Conservation (phyloP, 129 eudicot species). For the Chrysanthemum lavandulifolium region DNA sequence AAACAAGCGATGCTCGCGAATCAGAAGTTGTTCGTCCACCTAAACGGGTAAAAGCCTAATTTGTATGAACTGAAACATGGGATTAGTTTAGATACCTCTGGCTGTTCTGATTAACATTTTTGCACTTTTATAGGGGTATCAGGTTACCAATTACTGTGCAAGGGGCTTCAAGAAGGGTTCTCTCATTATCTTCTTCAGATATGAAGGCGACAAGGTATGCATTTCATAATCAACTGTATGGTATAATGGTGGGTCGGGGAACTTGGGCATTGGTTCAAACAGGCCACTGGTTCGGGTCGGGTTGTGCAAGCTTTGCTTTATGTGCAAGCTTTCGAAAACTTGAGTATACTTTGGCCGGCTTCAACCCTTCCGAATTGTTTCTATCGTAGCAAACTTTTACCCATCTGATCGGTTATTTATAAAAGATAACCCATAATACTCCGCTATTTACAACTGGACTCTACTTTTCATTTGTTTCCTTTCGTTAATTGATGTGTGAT, state of each 20-base stretch:
- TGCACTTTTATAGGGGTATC: constrained; percentile 31
- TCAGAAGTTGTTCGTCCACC: constrained; percentile 44
- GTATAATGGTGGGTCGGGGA: constrained; percentile 3
- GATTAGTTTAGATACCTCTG: constrained; percentile 12
- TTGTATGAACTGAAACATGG: neutral
- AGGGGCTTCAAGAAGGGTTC: constrained; percentile 40
- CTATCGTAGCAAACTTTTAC: neutral
- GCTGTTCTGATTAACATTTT: constrained; percentile 6
- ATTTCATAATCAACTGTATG: constrained; percentile 4
- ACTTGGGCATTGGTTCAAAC: neutral
- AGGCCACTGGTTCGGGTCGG: neutral
- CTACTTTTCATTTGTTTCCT: neutral
- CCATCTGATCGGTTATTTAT: neutral
- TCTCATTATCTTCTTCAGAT: constrained; percentile 38
- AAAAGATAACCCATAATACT: neutral
- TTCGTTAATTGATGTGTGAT: constrained; percentile 3
- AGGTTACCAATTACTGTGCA: constrained; percentile 40
- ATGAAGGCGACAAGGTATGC: constrained; percentile 39
- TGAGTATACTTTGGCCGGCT: neutral
- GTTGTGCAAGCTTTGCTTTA: neutral
- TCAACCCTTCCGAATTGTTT: neutral
- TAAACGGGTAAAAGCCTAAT: constrained; percentile 29
- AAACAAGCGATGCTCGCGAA: constrained; percentile 36
- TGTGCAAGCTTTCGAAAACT: neutral
- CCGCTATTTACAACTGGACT: neutral